phyloP scores from a whole-genome alignment of 1,139 yeast genomes.

The Magnusiomyces suaveolens region DNA sequence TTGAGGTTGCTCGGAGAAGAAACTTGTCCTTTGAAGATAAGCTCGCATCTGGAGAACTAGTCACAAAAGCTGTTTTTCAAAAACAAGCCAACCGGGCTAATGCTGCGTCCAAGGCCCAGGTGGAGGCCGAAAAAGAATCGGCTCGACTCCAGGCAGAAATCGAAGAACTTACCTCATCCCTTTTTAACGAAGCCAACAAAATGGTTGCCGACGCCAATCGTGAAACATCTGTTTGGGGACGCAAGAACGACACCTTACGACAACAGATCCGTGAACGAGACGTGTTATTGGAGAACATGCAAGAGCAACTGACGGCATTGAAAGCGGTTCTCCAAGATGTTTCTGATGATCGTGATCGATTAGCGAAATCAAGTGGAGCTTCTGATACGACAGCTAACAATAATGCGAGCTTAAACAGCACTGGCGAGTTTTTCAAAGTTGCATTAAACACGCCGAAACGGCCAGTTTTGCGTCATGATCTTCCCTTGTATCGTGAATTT shows the following conservation, averaged over 20 bases:
- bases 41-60: conserved; percentile 21
- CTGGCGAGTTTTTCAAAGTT: conserved; percentile 1
- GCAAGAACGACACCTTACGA: conserved; percentile 44
- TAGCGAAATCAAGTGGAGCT: not conserved
- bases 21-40: conserved; percentile 23
- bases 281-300: conserved; percentile 52
- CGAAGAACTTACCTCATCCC: conserved; percentile 57
- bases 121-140: conserved; percentile 18
- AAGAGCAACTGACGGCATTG: conserved; percentile 59
- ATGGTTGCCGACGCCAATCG: conserved; percentile 60
- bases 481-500: conserved; percentile 15
- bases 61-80: conserved; percentile 21
- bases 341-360: conserved; percentile 1
- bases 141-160: conserved; percentile 51
- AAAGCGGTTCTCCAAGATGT: conserved; percentile 47
- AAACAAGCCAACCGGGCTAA: conserved; percentile 22
- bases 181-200: conserved; percentile 61
- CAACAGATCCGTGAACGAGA: conserved; percentile 69
- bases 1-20: conserved; percentile 24
- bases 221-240: conserved; percentile 32
- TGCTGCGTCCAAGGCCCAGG: conserved; percentile 19
- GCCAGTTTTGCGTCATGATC: conserved; percentile 20
- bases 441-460: conserved; percentile 13
- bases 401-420: not conserved
- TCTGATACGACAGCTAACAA: not conserved